These are phyloP conservation scores for Neurospora sp. DNA, from an alignment of 2,329 filamentous ascomycete species.

Conservation along the genomic window DNA sequence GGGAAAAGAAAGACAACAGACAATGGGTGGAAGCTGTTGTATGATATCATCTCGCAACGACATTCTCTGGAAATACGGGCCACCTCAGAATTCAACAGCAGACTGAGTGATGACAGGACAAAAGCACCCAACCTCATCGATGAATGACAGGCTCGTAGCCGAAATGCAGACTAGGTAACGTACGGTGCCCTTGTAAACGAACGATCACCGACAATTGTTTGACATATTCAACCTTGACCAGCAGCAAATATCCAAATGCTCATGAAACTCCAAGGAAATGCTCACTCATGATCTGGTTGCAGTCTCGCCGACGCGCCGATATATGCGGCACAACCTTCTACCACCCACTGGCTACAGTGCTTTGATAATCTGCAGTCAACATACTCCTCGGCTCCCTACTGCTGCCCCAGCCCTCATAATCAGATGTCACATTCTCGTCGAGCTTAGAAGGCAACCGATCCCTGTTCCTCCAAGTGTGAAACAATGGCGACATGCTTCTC, in stretches of 20 bases:
- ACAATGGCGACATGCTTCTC: not conserved
- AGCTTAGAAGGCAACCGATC: not conserved
- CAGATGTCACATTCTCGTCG: not conserved
- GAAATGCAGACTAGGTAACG: not conserved
- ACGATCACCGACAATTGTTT: not conserved
- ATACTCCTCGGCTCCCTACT: not conserved
- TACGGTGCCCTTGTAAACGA: not conserved
- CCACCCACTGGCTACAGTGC: not conserved
- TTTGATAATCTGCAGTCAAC: not conserved
- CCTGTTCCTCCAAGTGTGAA: not conserved
- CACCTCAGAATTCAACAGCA: not conserved
- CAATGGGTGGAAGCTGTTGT: not conserved
- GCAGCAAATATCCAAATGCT: not conserved
- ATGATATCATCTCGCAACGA: not conserved
- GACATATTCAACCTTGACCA: not conserved
- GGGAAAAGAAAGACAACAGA: not conserved
- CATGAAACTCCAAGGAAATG: not conserved
- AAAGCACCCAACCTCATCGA: not conserved
- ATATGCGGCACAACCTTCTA: not conserved
- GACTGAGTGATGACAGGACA: not conserved
- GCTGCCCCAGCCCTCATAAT: not conserved
- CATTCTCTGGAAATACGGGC: not conserved
- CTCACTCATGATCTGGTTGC: not conserved
- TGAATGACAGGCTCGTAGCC: not conserved
- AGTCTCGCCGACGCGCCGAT: not conserved